A percentile compares a stretch with the other conserved stretches of the same genome.
These are phyloP conservation scores for Chrysoporthe puriensis DNA, from an alignment of 2,329 filamentous ascomycete species.

Conservation along the genomic window DNA sequence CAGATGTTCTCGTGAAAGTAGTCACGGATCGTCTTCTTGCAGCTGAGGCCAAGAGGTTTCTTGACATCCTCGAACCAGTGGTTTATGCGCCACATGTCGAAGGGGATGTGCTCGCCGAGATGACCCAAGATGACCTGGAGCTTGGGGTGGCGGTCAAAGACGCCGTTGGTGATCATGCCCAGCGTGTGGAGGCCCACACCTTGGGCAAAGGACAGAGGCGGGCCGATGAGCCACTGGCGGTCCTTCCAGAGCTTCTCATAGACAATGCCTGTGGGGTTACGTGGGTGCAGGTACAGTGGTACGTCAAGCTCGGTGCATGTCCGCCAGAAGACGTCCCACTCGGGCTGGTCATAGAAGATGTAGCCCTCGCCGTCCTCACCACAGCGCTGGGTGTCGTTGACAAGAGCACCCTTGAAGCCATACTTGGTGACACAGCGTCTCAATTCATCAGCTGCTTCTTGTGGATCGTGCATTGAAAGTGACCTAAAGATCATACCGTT, in stretches of 20 bases:
- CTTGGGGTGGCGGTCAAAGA: slow-evolving; percentile 42
- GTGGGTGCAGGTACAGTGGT: slow-evolving; percentile 41
- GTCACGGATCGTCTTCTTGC: slow-evolving; percentile 32
- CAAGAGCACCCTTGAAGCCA: slow-evolving; percentile 39
- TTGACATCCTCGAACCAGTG: slow-evolving; percentile 33
- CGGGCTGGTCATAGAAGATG: slow-evolving; percentile 38
- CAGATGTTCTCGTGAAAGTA: slow-evolving; percentile 34
- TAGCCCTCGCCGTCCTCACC: slow-evolving; percentile 29
- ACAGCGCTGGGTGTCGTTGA: slow-evolving; percentile 40
- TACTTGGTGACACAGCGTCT: slow-evolving; percentile 37
- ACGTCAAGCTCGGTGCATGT: slow-evolving; percentile 38
- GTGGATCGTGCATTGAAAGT: slow-evolving; percentile 40
- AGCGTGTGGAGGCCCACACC: slow-evolving; percentile 41
- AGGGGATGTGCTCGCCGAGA: slow-evolving; percentile 42
- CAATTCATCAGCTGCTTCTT: slow-evolving; percentile 37
- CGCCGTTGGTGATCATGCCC: slow-evolving; percentile 40
- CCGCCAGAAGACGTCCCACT: slow-evolving; percentile 39
- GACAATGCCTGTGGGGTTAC: slow-evolving; percentile 41
- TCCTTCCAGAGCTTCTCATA: slow-evolving; percentile 52
- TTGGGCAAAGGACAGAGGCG: slow-evolving; percentile 34
- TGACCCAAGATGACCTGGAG: slow-evolving; percentile 46
- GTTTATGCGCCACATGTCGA: slow-evolving; percentile 34
- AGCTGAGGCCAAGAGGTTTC: slow-evolving; percentile 32
- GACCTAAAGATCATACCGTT: slow-evolving; percentile 1
- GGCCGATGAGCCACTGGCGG: slow-evolving; percentile 30